These are phyloP conservation scores for Boletus smithii DNA, from an alignment of 1,284 basidiomycete genomes.

Conservation along the genomic window DNA sequence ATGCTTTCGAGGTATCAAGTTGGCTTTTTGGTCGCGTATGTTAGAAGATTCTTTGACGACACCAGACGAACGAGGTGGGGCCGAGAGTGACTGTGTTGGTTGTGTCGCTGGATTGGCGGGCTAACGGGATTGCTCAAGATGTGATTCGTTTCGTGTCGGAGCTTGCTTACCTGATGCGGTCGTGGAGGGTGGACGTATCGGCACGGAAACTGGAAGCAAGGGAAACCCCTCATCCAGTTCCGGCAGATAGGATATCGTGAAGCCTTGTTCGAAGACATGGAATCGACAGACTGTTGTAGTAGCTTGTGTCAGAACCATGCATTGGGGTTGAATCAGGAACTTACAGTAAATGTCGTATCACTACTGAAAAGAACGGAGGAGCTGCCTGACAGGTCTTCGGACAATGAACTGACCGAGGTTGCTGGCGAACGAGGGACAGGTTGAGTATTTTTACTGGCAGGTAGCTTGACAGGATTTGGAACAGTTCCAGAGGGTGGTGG, in stretches of 20 bases:
- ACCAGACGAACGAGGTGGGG: background rate
- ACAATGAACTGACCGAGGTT: slow-evolving; percentile 12
- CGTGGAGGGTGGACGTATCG: slow-evolving; percentile 9
- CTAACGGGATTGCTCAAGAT: slow-evolving; percentile 7
- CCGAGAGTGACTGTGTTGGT: background rate
- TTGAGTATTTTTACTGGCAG: background rate
- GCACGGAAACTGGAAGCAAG: slow-evolving; percentile 3
- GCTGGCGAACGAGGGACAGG: slow-evolving; percentile 16
- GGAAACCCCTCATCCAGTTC: background rate
- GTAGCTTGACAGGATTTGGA: slow-evolving; percentile 12
- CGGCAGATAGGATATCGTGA: slow-evolving; percentile 1
- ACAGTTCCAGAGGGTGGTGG: slow-evolving; percentile 7
- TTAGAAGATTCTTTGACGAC: background rate
- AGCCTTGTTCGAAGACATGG: slow-evolving; percentile 9
- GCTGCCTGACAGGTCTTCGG: slow-evolving; percentile 18
- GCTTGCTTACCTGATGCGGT: slow-evolving; percentile 9
- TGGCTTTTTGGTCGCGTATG: background rate
- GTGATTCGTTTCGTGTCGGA: background rate
- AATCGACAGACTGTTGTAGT: slow-evolving; percentile 17
- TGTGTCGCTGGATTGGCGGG: background rate
- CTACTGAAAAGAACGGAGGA: slow-evolving; percentile 13
- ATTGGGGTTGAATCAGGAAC: background rate
- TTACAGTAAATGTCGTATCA: slow-evolving; percentile 24
- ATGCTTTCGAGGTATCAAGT: background rate
- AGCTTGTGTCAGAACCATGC: background rate